Base-by-base conservation (phyloP, 2,329 filamentous ascomycete species). In the Colletotrichum tropicale region DNA sequence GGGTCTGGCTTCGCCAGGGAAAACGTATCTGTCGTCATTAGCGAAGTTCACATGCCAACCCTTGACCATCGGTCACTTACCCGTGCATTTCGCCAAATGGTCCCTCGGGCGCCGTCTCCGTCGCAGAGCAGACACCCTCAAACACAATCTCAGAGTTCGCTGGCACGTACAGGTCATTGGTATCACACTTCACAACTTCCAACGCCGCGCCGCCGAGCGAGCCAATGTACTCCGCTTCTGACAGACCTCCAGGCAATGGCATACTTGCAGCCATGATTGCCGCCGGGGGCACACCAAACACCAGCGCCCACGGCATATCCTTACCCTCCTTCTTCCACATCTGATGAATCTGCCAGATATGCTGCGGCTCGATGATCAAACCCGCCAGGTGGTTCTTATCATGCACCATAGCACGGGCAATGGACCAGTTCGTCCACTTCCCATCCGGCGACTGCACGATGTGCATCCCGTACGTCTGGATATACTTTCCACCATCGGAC, bases 151-250 rank as follows among this genome's bases (percentile, higher is more conserved):
- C 89, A 0, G 82, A 79, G 70, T 85, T 88, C 0, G 89, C 88
- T 0, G 89, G 89, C 2, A 90, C 88, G 5, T 83, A 78, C 0
- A 90, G 78, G 28, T 86, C 82, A 71, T 88, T 90, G 0, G 85
- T 88, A n/a, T 90, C 88, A 70, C 88, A 90, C 77, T 89, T 90
- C 43, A 88, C 85, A 0, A 90, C 77, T 36, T 90, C 86, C 8
- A 90, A 71, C 0, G 88, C 81, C 0, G 79, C 74, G 4, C 88
- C 88, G 2, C 83, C 83, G 69, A 90, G 81, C 1, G 88, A 84
- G 2, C 88, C 88, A 8, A 89, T 82, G 68, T 89, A 90, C 2
- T 83, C 87, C 5, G 84, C 85, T 78, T 90, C 89, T 0, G 84
- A 85, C 1, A 89, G 81, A 0, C 87, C 87, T 21, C 87, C 86